Evolutionary conservation across 2,329 filamentous ascomycete genomes (phyloP).

Genomic region (Rutstroemia sp.): DNA sequence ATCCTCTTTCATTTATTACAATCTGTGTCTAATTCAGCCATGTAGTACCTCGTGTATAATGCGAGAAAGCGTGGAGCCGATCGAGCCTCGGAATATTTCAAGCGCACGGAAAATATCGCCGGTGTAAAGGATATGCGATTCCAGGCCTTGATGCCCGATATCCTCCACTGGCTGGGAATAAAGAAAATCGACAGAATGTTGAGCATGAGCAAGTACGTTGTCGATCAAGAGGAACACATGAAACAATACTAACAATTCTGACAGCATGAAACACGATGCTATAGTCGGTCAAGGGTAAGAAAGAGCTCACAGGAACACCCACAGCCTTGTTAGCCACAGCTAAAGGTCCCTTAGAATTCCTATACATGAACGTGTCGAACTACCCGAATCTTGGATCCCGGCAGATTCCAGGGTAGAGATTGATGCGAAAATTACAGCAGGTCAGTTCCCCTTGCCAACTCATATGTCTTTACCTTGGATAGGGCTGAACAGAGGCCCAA

Average conservation of each 20-base stretch:
- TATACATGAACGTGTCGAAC: constrained; percentile 82
- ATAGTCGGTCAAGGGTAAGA: constrained; percentile 70
- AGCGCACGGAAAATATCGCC: constrained; percentile 95
- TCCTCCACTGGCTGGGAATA: constrained; percentile 96
- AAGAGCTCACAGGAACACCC: constrained; percentile 1
- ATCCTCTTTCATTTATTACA: constrained; percentile 3
- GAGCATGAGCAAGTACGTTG: constrained; percentile 76
- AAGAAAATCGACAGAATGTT: constrained; percentile 98
- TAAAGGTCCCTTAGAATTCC: constrained; percentile 51
- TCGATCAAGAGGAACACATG: constrained; percentile 7
- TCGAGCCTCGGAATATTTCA: constrained; percentile 86
- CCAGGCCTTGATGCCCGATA: constrained; percentile 96
- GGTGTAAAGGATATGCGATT: constrained; percentile 97
- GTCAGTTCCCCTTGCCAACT: constrained; percentile 36
- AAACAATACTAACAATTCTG: constrained; percentile 18
- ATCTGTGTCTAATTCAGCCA: constrained; percentile 16
- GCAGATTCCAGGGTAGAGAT: constrained; percentile 96
- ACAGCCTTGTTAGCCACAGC: constrained; percentile 1
- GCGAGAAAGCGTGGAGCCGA: constrained; percentile 73
- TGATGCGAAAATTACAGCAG: constrained; percentile 95
- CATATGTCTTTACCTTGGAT: constrained; percentile 10
- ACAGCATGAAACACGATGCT: constrained; percentile 82
- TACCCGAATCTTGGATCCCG: constrained; percentile 90
- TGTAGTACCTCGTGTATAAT: constrained; percentile 57
- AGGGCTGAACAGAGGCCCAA: constrained; percentile 32